Conservation (phyloP, 345 rosid genomes). For the Odontarrhena argentea region DNA sequence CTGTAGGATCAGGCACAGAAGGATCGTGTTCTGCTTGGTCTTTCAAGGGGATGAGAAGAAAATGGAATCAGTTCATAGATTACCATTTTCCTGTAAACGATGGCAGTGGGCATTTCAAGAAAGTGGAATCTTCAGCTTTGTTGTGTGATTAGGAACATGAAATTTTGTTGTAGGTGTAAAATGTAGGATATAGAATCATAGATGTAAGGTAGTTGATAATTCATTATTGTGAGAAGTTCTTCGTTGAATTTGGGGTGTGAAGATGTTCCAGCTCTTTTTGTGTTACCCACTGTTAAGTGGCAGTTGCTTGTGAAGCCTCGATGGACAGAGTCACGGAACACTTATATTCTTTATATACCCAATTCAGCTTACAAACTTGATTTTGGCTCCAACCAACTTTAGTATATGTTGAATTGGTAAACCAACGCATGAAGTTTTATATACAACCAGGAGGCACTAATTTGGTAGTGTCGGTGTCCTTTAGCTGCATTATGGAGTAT, state of each 20-base stretch:
- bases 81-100: slow-evolving; percentile 53
- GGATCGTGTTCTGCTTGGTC: slow-evolving; percentile 38
- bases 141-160: slow-evolving; percentile 24
- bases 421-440: not conserved
- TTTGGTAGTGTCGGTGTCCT: not conserved
- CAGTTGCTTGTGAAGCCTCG: not conserved
- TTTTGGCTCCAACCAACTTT: slow-evolving; percentile 6
- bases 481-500: not conserved
- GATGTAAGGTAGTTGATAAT: slow-evolving; percentile 16
- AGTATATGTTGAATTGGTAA: not conserved
- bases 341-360: slow-evolving; percentile 5
- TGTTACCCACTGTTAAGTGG: slow-evolving; percentile 15
- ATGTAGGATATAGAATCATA: slow-evolving; percentile 28
- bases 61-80: slow-evolving; percentile 61
- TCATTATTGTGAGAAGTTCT: slow-evolving; percentile 26
- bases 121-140: slow-evolving; percentile 26
- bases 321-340: not conserved
- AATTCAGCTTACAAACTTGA: slow-evolving; percentile 25
- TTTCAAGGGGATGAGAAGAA: slow-evolving; percentile 46
- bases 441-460: not conserved
- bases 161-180: slow-evolving; percentile 31
- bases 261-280: slow-evolving; percentile 19
- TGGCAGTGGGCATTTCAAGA: slow-evolving; percentile 54
- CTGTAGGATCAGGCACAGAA: slow-evolving; percentile 47
- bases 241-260: slow-evolving; percentile 1